Percentiles rank a stretch among this genome's conserved stretches.
These are phyloP conservation scores for Monosporozyma aquatica DNA, from an alignment of 805 yeast genomes.

Conservation along the genomic window DNA sequence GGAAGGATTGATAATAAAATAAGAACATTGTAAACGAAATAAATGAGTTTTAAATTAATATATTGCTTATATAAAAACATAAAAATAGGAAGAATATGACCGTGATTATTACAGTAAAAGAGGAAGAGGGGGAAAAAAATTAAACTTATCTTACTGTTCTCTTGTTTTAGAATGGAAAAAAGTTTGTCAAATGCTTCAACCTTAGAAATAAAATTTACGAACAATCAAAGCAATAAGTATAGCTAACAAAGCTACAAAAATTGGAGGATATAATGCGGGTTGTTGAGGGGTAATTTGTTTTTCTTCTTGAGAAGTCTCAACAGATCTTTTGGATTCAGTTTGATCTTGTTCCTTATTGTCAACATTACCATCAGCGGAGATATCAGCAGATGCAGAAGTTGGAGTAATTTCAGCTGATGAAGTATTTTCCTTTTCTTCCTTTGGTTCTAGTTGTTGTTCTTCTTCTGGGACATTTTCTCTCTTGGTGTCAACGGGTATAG, in stretches of 20 bases:
- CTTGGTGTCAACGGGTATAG: conserved; percentile 1
- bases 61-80: background rate
- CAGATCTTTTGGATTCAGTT: too few relatives aligned
- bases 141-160: background rate
- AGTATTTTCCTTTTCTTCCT: conserved; percentile 3
- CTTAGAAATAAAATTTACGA: conserved; percentile 2
- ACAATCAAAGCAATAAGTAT: conserved; percentile 3
- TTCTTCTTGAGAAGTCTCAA: background rate
- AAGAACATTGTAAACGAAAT: too few relatives aligned
- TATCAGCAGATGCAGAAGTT: conserved; percentile 3
- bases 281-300: background rate
- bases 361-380: background rate
- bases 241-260: background rate
- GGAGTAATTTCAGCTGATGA: conserved; percentile 2
- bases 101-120: background rate
- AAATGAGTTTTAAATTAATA: too few relatives aligned
- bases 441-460: background rate
- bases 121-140: too few relatives aligned
- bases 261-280: background rate
- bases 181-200: too few relatives aligned
- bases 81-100: conserved; percentile 1
- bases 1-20: background rate
- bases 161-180: too few relatives aligned
- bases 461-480: conserved; percentile 3
- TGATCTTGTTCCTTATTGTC: background rate